phyloP scores from a whole-genome alignment of 164 flowering plant species.

The Dillenia suffruticosa region DNA sequence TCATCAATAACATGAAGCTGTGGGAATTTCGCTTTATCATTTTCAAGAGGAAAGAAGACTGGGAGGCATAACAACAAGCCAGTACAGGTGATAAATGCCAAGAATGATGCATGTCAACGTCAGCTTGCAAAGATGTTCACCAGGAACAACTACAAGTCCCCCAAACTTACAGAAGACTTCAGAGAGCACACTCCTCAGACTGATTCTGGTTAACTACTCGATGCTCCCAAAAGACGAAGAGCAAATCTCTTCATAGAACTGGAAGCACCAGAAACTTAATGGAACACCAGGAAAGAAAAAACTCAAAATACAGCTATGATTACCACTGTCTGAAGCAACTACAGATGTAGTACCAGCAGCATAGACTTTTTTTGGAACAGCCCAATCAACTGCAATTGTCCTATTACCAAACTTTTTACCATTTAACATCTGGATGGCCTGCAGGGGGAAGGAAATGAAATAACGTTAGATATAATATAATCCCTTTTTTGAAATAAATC shows the following conservation, averaged over 20 bases:
- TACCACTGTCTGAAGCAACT: conserved; percentile 49
- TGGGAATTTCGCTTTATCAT: no score
- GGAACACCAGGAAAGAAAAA: neutral
- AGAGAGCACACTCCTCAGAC: no score
- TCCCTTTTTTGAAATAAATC: neutral
- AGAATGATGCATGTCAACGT: no score
- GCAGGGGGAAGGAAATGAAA: conserved; percentile 8
- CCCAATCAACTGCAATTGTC: conserved; percentile 98
- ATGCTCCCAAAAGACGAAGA: no score
- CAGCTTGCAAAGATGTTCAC: no score
- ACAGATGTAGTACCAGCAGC: conserved; percentile 30
- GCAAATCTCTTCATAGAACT: no score
- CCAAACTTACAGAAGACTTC: no score
- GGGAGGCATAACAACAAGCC: no score
- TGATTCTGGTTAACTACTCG: no score
- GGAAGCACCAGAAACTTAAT: neutral
- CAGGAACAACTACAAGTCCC: no score
- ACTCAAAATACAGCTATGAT: conserved; percentile 1
- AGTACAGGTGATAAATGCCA: no score
- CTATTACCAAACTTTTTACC: conserved; percentile 68
- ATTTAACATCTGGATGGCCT: conserved; percentile 86
- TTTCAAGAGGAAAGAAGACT: no score
- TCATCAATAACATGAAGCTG: neutral
- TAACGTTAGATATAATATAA: neutral
- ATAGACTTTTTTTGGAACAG: conserved; percentile 82